Evolutionary conservation across 108 stramenopile species (phyloP), one percentile per base, ranked within the genome.

Genomic region (Cyclostephanos invisitatus): DNA sequence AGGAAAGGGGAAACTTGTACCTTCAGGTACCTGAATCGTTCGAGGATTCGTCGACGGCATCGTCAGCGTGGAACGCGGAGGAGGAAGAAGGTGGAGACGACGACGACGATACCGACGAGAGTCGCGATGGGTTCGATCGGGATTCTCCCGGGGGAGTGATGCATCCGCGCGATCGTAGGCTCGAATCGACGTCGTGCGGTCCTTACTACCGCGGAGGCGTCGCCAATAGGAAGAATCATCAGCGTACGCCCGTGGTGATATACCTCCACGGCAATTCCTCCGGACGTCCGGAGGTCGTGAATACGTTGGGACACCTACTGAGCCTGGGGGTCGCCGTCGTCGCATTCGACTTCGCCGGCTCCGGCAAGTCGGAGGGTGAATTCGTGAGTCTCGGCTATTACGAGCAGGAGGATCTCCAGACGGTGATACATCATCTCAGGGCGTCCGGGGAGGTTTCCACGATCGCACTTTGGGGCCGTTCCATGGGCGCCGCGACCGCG

Each of bases 181-280:
- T 2, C 27, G 49, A 32, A 37, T 22, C 40, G 15, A 7, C 24
- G 8, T 1, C 25, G 21, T 25, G 20, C 44, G 24, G 11, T 25
- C 17, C 38, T 7, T 46, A 32, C 15, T 46, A 32, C 15, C 44
- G 36, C 35, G 42, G 62, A 21, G 42, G 62, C 62, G 42, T 11
- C 59, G 21, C 8, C n/a, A 32, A 17, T 27, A 60, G 4, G 11
- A 48, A 68, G 46, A 42, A 57, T 15, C n/a, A 49, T 21, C 55
- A 36, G 20, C 78, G 75, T 11, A 37, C 66, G 25, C 90, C 90
- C 9, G 86, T 91, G 12, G 88, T 97, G 7, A 91, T 97, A 59
- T 96, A 95, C 67, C 91, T 98, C 83, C 98, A 98, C 68, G 98
- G 98, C 49, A 98, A 98, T 70, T 91, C 89, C 10, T 85, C 83